Conservation (phyloP, 225 moss, liverwort and hornwort genomes). For the Climacium dendroides region DNA sequence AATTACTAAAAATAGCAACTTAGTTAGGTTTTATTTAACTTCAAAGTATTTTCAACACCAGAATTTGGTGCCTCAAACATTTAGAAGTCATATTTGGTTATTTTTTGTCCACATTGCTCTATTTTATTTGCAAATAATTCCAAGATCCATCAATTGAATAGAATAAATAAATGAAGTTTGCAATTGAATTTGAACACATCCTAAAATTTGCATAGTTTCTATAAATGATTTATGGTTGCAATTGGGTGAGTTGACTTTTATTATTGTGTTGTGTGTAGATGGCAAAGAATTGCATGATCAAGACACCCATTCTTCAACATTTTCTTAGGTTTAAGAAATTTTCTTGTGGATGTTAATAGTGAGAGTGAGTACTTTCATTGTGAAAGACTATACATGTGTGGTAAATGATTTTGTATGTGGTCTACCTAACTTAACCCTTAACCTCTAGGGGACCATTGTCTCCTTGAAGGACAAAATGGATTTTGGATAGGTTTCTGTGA, state of each 20-base stretch:
- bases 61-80: no score
- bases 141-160: neutral
- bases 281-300: rapidly evolving
- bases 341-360: rapidly evolving
- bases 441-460: no score
- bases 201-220: neutral
- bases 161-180: neutral
- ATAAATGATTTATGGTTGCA: neutral
- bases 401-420: neutral
- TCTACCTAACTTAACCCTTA: neutral
- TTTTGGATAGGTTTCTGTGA: no score
- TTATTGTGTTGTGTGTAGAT: neutral
- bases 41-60: no score
- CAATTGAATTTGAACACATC: neutral
- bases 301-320: neutral
- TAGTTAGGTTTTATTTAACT: no score
- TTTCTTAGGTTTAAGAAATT: neutral
- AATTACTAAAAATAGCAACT: no score
- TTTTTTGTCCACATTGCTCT: neutral
- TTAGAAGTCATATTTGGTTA: no score
- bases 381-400: no score
- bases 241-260: neutral
- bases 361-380: neutral
- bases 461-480: no score
- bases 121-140: neutral